These are phyloP conservation scores for Epichloe gansuensis DNA, from an alignment of 2,329 filamentous ascomycete genomes.

Conservation along the genomic window DNA sequence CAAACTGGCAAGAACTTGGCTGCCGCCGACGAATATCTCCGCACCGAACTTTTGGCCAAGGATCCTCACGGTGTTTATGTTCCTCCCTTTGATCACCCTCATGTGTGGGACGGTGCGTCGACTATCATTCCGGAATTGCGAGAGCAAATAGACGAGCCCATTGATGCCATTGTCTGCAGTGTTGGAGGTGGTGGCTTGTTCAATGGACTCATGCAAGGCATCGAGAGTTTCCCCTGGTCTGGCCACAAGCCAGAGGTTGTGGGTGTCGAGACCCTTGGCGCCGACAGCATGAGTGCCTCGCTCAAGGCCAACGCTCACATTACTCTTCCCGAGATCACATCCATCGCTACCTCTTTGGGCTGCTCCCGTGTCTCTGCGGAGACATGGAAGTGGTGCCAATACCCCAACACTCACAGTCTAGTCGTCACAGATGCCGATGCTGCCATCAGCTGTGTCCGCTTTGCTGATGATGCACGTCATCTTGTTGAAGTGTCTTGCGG, in stretches of 20 bases:
- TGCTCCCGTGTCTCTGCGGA: slow-evolving; percentile 55
- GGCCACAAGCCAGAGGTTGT: slow-evolving; percentile 39
- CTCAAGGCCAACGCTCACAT: slow-evolving; percentile 43
- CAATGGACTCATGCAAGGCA: slow-evolving; percentile 59
- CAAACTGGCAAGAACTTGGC: slow-evolving; percentile 55
- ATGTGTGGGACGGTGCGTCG: slow-evolving; percentile 53
- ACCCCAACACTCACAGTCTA: slow-evolving; percentile 24
- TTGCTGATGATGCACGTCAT: slow-evolving; percentile 70
- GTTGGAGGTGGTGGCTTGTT: slow-evolving; percentile 74
- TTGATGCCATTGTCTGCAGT: slow-evolving; percentile 62
- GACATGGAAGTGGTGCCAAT: slow-evolving; percentile 51
- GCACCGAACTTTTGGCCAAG: slow-evolving; percentile 40
- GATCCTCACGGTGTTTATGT: slow-evolving; percentile 47
- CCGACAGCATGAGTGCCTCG: slow-evolving; percentile 54
- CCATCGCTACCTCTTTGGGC: slow-evolving; percentile 61
- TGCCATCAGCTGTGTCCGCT: slow-evolving; percentile 58
- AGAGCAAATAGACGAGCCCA: slow-evolving; percentile 28
- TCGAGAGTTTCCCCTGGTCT: slow-evolving; percentile 34
- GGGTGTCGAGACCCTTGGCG: slow-evolving; percentile 64
- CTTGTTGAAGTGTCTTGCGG: slow-evolving; percentile 80
- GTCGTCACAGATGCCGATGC: slow-evolving; percentile 49
- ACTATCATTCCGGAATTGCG: slow-evolving; percentile 42
- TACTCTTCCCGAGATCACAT: slow-evolving; percentile 59
- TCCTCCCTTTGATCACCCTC: slow-evolving; percentile 55
- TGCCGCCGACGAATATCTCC: slow-evolving; percentile 56